These are phyloP conservation scores for Chrysanthemum lavandulifolium DNA, from an alignment of 129 eudicot species.

Conservation along the genomic window DNA sequence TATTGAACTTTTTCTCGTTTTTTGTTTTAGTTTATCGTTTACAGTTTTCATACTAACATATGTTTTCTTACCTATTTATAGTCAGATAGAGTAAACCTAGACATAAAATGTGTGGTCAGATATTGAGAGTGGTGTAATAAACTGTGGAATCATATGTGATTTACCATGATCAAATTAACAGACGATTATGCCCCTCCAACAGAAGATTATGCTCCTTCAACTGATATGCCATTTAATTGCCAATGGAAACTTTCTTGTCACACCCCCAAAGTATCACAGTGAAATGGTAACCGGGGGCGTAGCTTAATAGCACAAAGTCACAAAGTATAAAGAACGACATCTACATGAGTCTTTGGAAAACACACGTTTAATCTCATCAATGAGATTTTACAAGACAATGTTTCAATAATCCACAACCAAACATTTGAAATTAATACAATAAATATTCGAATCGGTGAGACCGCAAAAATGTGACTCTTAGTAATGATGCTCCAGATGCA, in stretches of 20 bases:
- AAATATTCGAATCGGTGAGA: too few species aligned
- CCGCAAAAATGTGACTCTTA: too few species aligned
- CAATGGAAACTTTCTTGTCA: slow-evolving; percentile 73
- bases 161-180: slow-evolving; percentile 85
- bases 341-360: too few species aligned
- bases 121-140: slow-evolving; percentile 82
- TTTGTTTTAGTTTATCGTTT: not conserved
- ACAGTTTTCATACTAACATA: slow-evolving; percentile 10
- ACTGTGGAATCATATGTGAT: slow-evolving; percentile 85
- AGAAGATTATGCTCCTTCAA: slow-evolving; percentile 74
- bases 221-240: slow-evolving; percentile 76
- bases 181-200: slow-evolving; percentile 9
- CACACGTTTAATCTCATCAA: too few species aligned
- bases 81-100: slow-evolving; percentile 91
- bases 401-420: too few species aligned
- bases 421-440: too few species aligned
- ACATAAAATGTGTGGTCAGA: slow-evolving; percentile 66
- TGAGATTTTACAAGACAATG: too few species aligned
- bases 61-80: slow-evolving; percentile 23
- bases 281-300: not conserved
- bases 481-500: too few species aligned
- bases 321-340: too few species aligned
- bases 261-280: too few species aligned
- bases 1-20: not conserved
- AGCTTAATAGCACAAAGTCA: too few species aligned